Evolutionary conservation across 805 yeast species (phyloP).

Genomic region (Barnettozyma botsteinii): DNA sequence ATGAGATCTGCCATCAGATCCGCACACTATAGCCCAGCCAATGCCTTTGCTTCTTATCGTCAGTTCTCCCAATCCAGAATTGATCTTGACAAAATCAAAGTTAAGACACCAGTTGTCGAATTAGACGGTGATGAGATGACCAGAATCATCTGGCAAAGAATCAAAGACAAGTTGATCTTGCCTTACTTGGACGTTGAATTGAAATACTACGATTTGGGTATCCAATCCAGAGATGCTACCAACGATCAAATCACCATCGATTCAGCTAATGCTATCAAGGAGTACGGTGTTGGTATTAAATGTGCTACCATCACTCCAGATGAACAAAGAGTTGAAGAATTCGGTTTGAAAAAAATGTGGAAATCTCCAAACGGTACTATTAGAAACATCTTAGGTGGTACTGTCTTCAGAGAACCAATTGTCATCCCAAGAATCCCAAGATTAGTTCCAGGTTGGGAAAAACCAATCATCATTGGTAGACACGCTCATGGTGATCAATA

Average conservation of each 20-base stretch:
- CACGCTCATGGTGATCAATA: constrained; percentile 85
- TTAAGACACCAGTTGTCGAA: constrained; percentile 69
- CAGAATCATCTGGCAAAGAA: constrained; percentile 73
- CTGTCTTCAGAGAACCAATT: constrained; percentile 81
- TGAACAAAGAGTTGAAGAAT: constrained; percentile 73
- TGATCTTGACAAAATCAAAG: constrained; percentile 51
- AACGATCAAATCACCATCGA: constrained; percentile 71
- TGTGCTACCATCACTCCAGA: constrained; percentile 87
- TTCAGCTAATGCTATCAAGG: constrained; percentile 68
- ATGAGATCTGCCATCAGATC: constrained; percentile 15
- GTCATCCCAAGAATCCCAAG: constrained; percentile 75
- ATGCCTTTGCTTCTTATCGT: constrained; percentile 8
- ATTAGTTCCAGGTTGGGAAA: constrained; percentile 72
- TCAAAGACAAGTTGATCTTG: constrained; percentile 58
- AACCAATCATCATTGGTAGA: constrained; percentile 81
- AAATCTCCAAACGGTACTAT: constrained; percentile 81
- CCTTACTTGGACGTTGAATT: constrained; percentile 71
- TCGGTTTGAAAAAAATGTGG: constrained; percentile 75
- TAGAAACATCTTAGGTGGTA: constrained; percentile 75
- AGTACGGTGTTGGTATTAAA: constrained; percentile 76
- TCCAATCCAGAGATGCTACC: constrained; percentile 63
- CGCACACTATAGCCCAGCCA: constrained; percentile 7
- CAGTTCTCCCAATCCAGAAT: constrained; percentile 19
- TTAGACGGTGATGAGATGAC: constrained; percentile 87
- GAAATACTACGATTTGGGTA: constrained; percentile 70